These are phyloP conservation scores for Malbranchea zuffiana DNA, from an alignment of 2,329 filamentous ascomycete species.

Conservation along the genomic window DNA sequence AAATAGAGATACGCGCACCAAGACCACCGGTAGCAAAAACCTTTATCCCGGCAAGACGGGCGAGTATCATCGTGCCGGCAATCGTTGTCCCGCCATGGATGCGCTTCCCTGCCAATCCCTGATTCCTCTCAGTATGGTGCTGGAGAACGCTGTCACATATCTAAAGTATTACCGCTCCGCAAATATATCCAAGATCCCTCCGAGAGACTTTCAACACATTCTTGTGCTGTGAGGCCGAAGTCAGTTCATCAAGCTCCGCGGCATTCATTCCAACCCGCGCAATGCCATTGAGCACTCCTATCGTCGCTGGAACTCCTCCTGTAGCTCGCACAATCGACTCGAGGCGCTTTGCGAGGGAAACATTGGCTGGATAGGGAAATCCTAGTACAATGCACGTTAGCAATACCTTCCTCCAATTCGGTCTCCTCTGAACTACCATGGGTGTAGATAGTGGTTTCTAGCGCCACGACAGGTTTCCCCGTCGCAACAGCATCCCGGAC, in stretches of 20 bases:
- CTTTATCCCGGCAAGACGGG: slow-evolving; percentile 73
- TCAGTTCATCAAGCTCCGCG: slow-evolving; percentile 62
- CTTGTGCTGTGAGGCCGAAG: slow-evolving; percentile 52
- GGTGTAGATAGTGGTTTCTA: slow-evolving; percentile 96
- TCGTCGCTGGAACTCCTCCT: slow-evolving; percentile 79
- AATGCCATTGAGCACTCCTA: slow-evolving; percentile 74
- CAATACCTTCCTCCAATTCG: too few species aligned
- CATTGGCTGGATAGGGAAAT: slow-evolving; percentile 60
- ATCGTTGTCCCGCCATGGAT: slow-evolving; percentile 89
- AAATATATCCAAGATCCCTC: slow-evolving; percentile 72
- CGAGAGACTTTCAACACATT: slow-evolving; percentile 72
- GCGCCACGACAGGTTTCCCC: slow-evolving; percentile 73
- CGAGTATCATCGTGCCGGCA: slow-evolving; percentile 82
- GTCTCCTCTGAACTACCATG: slow-evolving; percentile 61
- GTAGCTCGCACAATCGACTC: slow-evolving; percentile 70
- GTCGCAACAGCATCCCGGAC: slow-evolving; percentile 64
- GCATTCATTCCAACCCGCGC: slow-evolving; percentile 66
- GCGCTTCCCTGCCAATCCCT: slow-evolving; percentile 55
- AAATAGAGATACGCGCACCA: slow-evolving; percentile 30
- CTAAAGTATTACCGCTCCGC: slow-evolving; percentile 54
- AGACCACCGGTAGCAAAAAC: slow-evolving; percentile 92
- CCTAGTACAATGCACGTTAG: slow-evolving; percentile 35
- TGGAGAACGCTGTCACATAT: background rate
- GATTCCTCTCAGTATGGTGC: slow-evolving; percentile 8
- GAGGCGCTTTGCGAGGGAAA: slow-evolving; percentile 65